Conservation (phyloP, 1,284 basidiomycete genomes). For the Pisolithus thermaeus region DNA sequence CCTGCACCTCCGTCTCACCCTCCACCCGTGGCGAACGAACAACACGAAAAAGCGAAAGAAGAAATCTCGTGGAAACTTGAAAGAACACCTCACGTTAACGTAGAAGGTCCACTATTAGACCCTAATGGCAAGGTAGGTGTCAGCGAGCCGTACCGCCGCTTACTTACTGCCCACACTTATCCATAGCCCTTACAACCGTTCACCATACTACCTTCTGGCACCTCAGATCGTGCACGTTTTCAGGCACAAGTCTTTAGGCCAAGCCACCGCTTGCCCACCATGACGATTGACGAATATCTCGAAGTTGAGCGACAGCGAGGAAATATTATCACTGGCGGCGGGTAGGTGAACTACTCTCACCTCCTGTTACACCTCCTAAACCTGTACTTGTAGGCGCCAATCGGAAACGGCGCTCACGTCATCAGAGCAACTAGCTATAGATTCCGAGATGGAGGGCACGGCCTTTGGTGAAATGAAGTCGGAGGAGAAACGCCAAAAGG, state of each 20-base stretch:
- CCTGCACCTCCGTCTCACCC: conserved; percentile 34
- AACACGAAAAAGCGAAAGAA: conserved; percentile 31
- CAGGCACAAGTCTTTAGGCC: conserved; percentile 82
- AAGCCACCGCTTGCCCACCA: conserved; percentile 86
- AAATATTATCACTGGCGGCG: conserved; percentile 83
- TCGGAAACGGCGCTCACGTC: conserved; percentile 65
- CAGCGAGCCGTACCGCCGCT: not conserved
- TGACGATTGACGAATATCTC: conserved; percentile 95
- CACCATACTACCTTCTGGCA: conserved; percentile 78
- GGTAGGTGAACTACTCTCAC: conserved; percentile 45
- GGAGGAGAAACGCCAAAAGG: conserved; percentile 75
- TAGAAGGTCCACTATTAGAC: conserved; percentile 67
- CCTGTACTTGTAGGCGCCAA: conserved; percentile 46
- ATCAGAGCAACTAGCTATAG: conserved; percentile 70
- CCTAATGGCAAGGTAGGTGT: conserved; percentile 61
- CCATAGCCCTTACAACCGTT: conserved; percentile 78
- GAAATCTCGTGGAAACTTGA: conserved; percentile 80
- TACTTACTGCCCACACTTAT: conserved; percentile 4
- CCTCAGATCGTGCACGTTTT: conserved; percentile 62
- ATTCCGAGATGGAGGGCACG: conserved; percentile 83
- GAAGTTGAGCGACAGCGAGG: conserved; percentile 81
- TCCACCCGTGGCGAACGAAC: conserved; percentile 31
- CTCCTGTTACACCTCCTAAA: conserved; percentile 6
- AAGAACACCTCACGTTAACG: conserved; percentile 37
- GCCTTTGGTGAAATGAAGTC: conserved; percentile 60